Percentiles rank a stretch among this genome's conserved stretches.
Evolutionary conservation across 169 alveolate species (phyloP).

Genomic region (Cyclospora cayetanensis): DNA sequence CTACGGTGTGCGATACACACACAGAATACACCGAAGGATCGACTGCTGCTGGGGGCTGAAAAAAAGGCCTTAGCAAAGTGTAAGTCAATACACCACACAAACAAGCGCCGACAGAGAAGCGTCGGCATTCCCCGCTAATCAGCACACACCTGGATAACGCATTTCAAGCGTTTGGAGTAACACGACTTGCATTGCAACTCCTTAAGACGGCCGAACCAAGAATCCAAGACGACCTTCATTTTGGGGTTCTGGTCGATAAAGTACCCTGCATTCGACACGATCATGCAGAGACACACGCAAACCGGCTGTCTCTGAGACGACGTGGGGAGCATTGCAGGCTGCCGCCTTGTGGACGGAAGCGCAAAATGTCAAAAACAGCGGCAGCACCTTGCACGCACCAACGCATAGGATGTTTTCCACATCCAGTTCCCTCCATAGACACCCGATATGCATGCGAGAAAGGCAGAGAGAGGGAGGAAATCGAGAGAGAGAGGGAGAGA

Average conservation of each 20-base stretch:
- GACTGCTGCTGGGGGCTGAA: neutral
- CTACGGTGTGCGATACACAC: neutral
- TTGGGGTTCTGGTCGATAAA: conserved; percentile 89
- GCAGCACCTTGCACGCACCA: no score
- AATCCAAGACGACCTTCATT: conserved; percentile 86
- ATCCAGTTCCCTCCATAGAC: no score
- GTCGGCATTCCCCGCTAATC: no score
- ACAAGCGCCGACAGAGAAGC: neutral
- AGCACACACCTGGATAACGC: conserved; percentile 80
- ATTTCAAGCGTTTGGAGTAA: conserved; percentile 89
- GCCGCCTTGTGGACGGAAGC: neutral
- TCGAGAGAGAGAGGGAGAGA: no score
- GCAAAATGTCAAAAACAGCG: neutral
- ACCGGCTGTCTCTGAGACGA: no score
- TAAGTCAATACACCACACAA: neutral
- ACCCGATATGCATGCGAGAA: no score
- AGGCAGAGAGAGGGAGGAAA: no score
- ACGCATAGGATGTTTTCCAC: no score
- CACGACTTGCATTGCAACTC: conserved; percentile 84
- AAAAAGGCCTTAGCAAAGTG: neutral
- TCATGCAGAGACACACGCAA: neutral
- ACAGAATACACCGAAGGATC: neutral
- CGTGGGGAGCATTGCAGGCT: neutral
- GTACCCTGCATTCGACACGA: conserved; percentile 75
- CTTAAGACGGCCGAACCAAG: conserved; percentile 91